These are phyloP conservation scores for Phytopythium litorale DNA, from an alignment of 352 stramenopile species.

Conservation along the genomic window DNA sequence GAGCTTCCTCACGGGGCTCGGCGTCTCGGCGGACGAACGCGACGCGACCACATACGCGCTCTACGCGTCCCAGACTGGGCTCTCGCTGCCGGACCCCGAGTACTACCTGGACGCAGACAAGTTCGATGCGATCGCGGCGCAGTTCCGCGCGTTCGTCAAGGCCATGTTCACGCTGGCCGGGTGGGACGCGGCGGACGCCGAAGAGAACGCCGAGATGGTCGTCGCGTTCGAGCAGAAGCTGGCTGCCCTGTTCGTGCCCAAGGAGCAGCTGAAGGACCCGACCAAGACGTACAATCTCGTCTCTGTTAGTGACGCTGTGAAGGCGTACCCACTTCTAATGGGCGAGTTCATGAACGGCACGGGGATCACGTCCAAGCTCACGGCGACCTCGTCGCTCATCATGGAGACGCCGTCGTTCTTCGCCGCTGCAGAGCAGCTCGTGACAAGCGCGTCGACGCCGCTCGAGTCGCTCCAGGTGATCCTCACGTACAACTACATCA, in stretches of 20 bases:
- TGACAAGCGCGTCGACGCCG: constrained; percentile 25
- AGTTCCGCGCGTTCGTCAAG: constrained; percentile 77
- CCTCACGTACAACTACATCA: constrained; percentile 55
- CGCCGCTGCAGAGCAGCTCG: constrained; percentile 38
- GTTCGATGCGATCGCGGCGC: constrained; percentile 64
- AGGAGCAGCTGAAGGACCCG: constrained; percentile 87
- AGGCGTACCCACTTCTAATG: constrained; percentile 54
- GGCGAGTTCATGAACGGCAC: constrained; percentile 49
- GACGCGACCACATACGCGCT: constrained; percentile 79
- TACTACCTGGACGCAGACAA: constrained; percentile 91
- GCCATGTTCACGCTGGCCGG: constrained; percentile 68
- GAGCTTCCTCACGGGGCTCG: constrained; percentile 78
- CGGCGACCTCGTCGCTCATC: constrained; percentile 33
- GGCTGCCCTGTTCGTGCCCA: constrained; percentile 82
- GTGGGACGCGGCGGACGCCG: constrained; percentile 23
- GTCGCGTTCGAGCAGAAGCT: constrained; percentile 85
- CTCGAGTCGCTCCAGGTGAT: constrained; percentile 47
- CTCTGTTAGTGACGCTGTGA: constrained; percentile 43
- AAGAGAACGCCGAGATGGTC: constrained; percentile 46
- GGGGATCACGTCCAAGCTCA: constrained; percentile 20
- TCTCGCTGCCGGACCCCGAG: constrained; percentile 87
- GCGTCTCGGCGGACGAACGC: constrained; percentile 74
- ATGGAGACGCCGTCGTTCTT: constrained; percentile 64
- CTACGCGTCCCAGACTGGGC: constrained; percentile 77
- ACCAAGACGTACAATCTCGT: constrained; percentile 90